Conservation (phyloP, 1,139 yeast genomes). For the Candida sanyaensis region DNA sequence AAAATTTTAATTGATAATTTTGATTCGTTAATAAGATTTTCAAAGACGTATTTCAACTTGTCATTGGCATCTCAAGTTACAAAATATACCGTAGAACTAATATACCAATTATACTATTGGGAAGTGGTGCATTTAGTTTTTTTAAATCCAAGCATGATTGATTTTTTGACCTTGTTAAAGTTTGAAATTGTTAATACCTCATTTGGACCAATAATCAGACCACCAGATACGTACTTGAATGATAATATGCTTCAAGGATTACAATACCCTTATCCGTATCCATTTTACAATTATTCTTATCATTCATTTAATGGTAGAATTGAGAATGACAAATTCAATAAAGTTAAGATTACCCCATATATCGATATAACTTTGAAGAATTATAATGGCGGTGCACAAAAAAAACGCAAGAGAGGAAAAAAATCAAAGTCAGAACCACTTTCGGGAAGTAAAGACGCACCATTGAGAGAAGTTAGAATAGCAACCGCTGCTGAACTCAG, state of each 20-base stretch:
- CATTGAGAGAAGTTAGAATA: background rate
- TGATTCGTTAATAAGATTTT: slow-evolving; percentile 27
- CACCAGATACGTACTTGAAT: slow-evolving; percentile 41
- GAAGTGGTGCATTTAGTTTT: slow-evolving; percentile 45
- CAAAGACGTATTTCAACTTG: slow-evolving; percentile 38
- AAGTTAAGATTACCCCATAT: slow-evolving; percentile 36
- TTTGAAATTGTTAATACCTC: slow-evolving; percentile 41
- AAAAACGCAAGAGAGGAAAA: slow-evolving; percentile 12
- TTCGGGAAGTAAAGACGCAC: background rate
- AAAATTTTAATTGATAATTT: slow-evolving; percentile 44
- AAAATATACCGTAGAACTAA: slow-evolving; percentile 38
- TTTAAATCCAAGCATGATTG: slow-evolving; percentile 33
- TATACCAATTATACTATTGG: slow-evolving; percentile 47
- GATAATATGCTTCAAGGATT: slow-evolving; percentile 43
- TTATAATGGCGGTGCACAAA: slow-evolving; percentile 12
- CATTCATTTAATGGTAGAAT: slow-evolving; percentile 37
- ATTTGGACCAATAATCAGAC: slow-evolving; percentile 42
- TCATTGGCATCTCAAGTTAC: slow-evolving; percentile 42
- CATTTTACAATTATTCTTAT: slow-evolving; percentile 48
- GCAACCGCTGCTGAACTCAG: slow-evolving; percentile 1
- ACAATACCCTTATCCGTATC: slow-evolving; percentile 49
- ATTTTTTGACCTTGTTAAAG: slow-evolving; percentile 34
- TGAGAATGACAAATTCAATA: slow-evolving; percentile 27
- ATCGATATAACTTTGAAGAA: slow-evolving; percentile 35
- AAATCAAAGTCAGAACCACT: slow-evolving; percentile 4